Evolutionary conservation across 208 protist genomes (phyloP).

Genomic region (Leishmania mexicana): DNA sequence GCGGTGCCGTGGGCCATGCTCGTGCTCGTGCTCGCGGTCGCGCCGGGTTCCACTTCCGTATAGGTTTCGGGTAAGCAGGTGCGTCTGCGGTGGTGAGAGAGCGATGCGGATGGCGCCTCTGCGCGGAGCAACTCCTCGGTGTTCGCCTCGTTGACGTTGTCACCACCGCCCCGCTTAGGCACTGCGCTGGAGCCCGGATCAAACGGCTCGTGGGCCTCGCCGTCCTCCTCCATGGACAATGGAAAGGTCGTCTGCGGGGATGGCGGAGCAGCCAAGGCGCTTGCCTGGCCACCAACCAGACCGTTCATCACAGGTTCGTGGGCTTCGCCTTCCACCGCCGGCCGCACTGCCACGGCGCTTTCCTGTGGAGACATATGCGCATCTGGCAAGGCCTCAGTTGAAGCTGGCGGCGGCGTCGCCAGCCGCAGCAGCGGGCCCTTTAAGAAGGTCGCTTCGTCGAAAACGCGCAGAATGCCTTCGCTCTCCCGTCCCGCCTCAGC

Average conservation of each 20-base stretch:
- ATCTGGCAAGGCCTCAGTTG: background rate
- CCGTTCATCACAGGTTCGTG: background rate
- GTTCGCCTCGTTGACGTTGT: background rate
- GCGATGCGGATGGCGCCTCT: background rate
- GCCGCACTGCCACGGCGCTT: background rate
- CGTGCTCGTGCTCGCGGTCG: background rate
- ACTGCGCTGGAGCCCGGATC: background rate
- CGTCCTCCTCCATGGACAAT: too few species aligned
- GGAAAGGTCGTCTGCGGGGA: background rate
- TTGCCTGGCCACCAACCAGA: background rate
- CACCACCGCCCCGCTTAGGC: background rate
- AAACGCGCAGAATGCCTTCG: constrained; percentile 38
- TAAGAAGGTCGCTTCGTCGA: constrained; percentile 49
- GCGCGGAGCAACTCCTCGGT: background rate
- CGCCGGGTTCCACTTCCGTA: background rate
- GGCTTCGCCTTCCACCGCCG: background rate
- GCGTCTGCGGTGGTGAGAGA: background rate
- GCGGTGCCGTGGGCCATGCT: background rate
- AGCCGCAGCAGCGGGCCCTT: constrained; percentile 21
- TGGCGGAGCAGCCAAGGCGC: background rate
- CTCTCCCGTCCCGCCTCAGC: constrained; percentile 33
- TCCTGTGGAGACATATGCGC: background rate
- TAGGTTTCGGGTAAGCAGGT: background rate
- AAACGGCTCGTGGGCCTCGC: constrained; percentile 4
- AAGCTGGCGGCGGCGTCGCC: background rate